phyloP scores from a whole-genome alignment of 2,329 filamentous ascomycete species.

The Dactylellina haptotyla region DNA sequence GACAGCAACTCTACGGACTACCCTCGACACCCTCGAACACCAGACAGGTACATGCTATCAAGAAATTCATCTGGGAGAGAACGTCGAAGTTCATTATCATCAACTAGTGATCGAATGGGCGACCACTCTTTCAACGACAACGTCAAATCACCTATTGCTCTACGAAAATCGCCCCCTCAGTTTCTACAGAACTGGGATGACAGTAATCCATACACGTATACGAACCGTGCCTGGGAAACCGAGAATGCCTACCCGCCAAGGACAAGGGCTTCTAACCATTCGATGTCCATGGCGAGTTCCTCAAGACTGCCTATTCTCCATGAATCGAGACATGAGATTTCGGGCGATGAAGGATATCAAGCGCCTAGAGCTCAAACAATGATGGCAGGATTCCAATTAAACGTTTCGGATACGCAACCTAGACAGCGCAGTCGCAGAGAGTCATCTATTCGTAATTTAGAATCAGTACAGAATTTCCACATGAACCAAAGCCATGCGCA shows the following conservation, averaged over 20 bases:
- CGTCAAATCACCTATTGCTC: constrained; percentile 42
- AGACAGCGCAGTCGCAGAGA: constrained; percentile 21
- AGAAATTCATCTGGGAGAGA: constrained; percentile 27
- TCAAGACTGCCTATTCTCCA: constrained; percentile 45
- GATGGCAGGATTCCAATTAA: neutral
- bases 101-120: constrained; percentile 17
- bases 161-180: constrained; percentile 44
- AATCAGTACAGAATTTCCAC: neutral
- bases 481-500: neutral
- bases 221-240: constrained; percentile 19
- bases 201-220: constrained; percentile 36
- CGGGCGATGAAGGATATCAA: constrained; percentile 17
- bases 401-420: neutral
- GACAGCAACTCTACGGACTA: constrained; percentile 48
- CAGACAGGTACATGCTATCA: constrained; percentile 50
- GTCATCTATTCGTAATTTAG: neutral
- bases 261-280: constrained; percentile 21
- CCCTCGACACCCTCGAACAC: constrained; percentile 48
- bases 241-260: constrained; percentile 18
- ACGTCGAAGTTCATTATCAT: constrained; percentile 45
- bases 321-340: constrained; percentile 40
- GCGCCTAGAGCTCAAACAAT: constrained; percentile 16
- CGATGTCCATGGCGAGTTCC: constrained; percentile 31
- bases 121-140: constrained; percentile 17
- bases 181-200: constrained; percentile 48